phyloP scores from a whole-genome alignment of 106 monocot genomes.

The Apostasia ramifera region DNA sequence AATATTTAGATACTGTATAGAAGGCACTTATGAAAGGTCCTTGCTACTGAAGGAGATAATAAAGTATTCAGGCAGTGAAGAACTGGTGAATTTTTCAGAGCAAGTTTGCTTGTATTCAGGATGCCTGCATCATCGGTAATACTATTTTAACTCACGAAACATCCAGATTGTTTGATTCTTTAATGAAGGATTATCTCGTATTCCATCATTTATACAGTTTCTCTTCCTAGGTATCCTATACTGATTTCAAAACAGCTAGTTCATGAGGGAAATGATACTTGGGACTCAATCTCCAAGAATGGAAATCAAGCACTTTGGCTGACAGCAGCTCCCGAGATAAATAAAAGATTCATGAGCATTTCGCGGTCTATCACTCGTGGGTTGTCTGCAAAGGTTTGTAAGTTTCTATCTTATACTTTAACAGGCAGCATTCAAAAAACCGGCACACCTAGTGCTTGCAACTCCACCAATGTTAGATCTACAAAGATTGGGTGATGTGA shows the following conservation, averaged over 20 bases:
- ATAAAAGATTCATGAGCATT: conserved; percentile 75
- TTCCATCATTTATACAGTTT: conserved; percentile 3
- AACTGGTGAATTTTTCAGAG: conserved; percentile 55
- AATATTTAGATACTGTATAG: conserved; percentile 84
- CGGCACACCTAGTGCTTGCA: too few species aligned
- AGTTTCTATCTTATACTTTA: background rate
- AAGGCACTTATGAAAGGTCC: conserved; percentile 50
- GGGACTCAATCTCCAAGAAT: conserved; percentile 59
- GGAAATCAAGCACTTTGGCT: conserved; percentile 55
- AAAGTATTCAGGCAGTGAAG: conserved; percentile 41
- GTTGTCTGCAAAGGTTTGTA: conserved; percentile 65
- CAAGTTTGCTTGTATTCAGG: conserved; percentile 77
- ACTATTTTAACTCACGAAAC: background rate
- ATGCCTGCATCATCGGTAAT: conserved; percentile 86
- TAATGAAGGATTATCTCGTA: background rate
- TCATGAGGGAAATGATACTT: conserved; percentile 46
- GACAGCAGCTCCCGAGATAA: conserved; percentile 60
- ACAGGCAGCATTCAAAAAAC: too few species aligned
- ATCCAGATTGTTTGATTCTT: background rate
- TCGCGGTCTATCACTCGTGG: conserved; percentile 42
- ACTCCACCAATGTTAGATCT: too few species aligned
- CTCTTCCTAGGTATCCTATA: conserved; percentile 56
- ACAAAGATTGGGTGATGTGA: too few species aligned
- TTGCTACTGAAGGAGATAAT: conserved; percentile 45
- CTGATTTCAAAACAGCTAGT: conserved; percentile 63